phyloP scores from a whole-genome alignment of 2,329 filamentous ascomycete genomes.

The Trichophyton mentagrophytes region DNA sequence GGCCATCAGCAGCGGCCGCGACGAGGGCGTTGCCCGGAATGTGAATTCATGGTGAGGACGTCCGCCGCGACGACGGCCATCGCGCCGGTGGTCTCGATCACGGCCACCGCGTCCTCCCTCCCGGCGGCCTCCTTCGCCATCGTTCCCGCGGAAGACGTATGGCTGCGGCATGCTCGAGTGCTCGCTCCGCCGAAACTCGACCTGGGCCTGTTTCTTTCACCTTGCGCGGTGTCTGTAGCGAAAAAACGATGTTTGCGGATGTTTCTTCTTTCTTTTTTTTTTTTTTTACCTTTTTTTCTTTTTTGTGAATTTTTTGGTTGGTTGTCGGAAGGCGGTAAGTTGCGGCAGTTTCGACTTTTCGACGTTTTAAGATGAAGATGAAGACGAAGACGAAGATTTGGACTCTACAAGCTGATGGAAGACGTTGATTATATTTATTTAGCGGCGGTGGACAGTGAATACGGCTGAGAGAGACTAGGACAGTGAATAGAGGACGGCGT shows the following conservation, averaged over 20 bases:
- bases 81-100: background rate
- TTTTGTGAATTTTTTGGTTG: background rate
- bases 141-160: conserved; percentile 21
- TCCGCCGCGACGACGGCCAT: conserved; percentile 1
- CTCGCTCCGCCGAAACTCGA: background rate
- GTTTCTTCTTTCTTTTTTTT: background rate
- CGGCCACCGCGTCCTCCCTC: conserved; percentile 10
- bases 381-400: too few relatives aligned
- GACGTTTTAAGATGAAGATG: background rate
- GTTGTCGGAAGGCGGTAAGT: background rate
- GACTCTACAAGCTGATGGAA: too few relatives aligned
- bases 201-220: background rate
- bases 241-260: background rate
- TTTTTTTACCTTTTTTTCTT: background rate
- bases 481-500: background rate
- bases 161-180: conserved; percentile 1
- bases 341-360: background rate
- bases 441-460: background rate
- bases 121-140: conserved; percentile 10
- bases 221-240: background rate
- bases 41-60: conserved; percentile 26
- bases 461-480: background rate
- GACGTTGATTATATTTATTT: background rate
- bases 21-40: conserved; percentile 28
- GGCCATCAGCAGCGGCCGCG: conserved; percentile 26